Evolutionary conservation across 1,284 basidiomycete species (phyloP).

Genomic region (Moesziomyces parantarcticus): DNA sequence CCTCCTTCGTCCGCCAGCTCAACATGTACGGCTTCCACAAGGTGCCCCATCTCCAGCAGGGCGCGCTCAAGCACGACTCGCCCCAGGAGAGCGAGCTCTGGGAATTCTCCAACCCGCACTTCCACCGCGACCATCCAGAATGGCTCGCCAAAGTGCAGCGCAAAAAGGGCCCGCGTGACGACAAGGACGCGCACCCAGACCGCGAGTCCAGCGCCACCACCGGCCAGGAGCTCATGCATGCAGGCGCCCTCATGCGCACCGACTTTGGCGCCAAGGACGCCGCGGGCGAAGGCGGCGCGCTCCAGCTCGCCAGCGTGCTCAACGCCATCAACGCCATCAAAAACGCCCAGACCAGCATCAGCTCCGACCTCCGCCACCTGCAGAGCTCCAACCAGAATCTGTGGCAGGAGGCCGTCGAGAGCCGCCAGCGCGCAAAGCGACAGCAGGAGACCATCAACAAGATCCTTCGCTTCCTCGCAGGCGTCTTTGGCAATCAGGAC

Average conservation of each 20-base stretch:
- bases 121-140: slow-evolving; percentile 88
- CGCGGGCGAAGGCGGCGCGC: slow-evolving; percentile 22
- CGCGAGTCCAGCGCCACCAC: slow-evolving; percentile 24
- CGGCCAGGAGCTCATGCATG: slow-evolving; percentile 38
- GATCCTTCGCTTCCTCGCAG: slow-evolving; percentile 91
- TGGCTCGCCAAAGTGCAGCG: slow-evolving; percentile 88
- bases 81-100: slow-evolving; percentile 81
- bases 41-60: slow-evolving; percentile 87
- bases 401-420: slow-evolving; percentile 89
- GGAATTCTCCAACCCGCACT: slow-evolving; percentile 92
- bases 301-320: slow-evolving; percentile 72
- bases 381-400: slow-evolving; percentile 87
- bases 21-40: slow-evolving; percentile 76
- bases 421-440: slow-evolving; percentile 83
- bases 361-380: slow-evolving; percentile 85
- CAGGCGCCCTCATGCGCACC: slow-evolving; percentile 50
- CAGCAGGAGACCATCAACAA: slow-evolving; percentile 97
- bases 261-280: slow-evolving; percentile 38
- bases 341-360: slow-evolving; percentile 88
- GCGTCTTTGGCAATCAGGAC: slow-evolving; percentile 81
- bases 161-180: slow-evolving; percentile 70
- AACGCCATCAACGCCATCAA: slow-evolving; percentile 88
- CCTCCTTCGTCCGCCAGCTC: slow-evolving; percentile 86
- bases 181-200: slow-evolving; percentile 38
- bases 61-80: slow-evolving; percentile 75